phyloP scores from a whole-genome alignment of 768 basidiomycete genomes.

The Russula earlei region DNA sequence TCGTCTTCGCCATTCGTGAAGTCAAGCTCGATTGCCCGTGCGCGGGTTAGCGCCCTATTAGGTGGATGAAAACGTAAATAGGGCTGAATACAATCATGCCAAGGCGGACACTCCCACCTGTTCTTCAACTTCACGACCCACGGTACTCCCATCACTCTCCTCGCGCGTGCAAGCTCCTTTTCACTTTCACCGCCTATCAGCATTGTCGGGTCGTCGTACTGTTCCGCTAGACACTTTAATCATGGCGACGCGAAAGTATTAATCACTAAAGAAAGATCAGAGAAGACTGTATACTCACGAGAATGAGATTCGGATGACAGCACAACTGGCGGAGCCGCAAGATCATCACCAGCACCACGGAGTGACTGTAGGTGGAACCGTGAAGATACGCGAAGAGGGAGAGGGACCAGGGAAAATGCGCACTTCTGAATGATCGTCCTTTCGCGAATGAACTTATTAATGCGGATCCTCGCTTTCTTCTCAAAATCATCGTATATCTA shows the following conservation, averaged over 20 bases:
- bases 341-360: slow-evolving; percentile 51
- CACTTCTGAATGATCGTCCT: slow-evolving; percentile 68
- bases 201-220: slow-evolving; percentile 41
- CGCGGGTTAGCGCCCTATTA: slow-evolving; percentile 39
- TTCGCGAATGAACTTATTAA: slow-evolving; percentile 52
- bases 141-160: slow-evolving; percentile 35
- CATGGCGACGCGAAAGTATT: background rate
- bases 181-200: slow-evolving; percentile 40
- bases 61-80: slow-evolving; percentile 22
- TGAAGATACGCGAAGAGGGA: background rate
- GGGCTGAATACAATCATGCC: slow-evolving; percentile 17
- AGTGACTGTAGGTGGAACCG: slow-evolving; percentile 30
- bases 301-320: slow-evolving; percentile 61
- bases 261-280: background rate
- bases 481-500: slow-evolving; percentile 54
- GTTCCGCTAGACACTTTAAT: slow-evolving; percentile 34
- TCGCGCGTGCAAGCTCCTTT: slow-evolving; percentile 49
- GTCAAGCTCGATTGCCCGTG: slow-evolving; percentile 36
- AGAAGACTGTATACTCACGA: slow-evolving; percentile 33
- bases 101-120: background rate
- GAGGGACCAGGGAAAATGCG: slow-evolving; percentile 22
- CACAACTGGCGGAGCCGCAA: slow-evolving; percentile 67
- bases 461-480: slow-evolving; percentile 40
- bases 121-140: slow-evolving; percentile 26
- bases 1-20: slow-evolving; percentile 43